Base-by-base conservation (phyloP, 208 protist species). In the Trypanosoma scelopori region DNA sequence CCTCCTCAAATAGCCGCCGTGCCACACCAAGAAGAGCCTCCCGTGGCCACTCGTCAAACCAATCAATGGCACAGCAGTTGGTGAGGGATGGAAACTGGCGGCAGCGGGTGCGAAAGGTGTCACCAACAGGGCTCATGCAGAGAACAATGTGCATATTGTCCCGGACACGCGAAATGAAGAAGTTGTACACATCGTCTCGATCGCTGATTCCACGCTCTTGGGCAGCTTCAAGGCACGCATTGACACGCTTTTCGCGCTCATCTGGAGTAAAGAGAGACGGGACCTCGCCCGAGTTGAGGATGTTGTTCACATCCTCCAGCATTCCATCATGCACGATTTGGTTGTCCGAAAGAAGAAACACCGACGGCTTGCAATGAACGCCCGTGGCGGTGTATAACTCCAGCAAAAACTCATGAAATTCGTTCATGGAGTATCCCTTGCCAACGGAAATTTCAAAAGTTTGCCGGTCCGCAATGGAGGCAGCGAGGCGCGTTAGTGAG, bases 1-100 rank as follows among this genome's bases (percentile, higher is more conserved):
- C 57, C 48, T 93, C 84, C 45, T 87, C 60, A 69, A 97, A 82
- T 65, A 95, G 55, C n/a, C 85, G 84, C 57, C 76, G 63, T 25
- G 95, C 83, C 15, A 99, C 97, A 50, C 78, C 82, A 49, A 81
- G 70, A 15, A 99, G 82, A 7, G 97, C 98, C 68, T 98, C 94
- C 13, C 65, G 47, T 35, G 98, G 97, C 97, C 98, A 99, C 65
- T 93, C 87, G 63, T 96, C 91, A 70, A 98, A 98, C 98, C 98
- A 99, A 76, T 99, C 97, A 64, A 99, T 98, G 41, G 92, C 87
- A 79, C 97, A 98, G 79, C 98, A 99, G 81, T 98, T 99, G 22
- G 98, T 96, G 5, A 99, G 85, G 18, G 97, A 98, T 12, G 98
- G 98, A 72, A 98, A 99, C 84, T 98, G 95, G 43, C 96, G 88